A percentile compares a stretch with the other conserved stretches of the same genome.
phyloP scores from a whole-genome alignment of 2,329 filamentous ascomycete species.

The Helotiales sp. region DNA sequence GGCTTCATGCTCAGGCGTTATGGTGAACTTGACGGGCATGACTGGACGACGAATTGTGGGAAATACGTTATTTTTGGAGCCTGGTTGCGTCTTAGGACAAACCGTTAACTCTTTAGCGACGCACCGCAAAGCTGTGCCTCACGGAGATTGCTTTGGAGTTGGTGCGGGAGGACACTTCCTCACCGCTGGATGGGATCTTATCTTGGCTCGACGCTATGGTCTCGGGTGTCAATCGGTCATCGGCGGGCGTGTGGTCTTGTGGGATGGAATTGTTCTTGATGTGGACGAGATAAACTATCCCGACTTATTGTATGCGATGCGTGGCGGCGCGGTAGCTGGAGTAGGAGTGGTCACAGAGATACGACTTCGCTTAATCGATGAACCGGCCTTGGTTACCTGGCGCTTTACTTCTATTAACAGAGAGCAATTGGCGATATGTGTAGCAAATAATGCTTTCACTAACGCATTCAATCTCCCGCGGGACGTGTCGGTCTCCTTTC shows the following conservation, averaged over 20 bases:
- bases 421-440: neutral
- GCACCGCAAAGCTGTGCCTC: neutral
- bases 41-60: neutral
- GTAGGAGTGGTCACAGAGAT: neutral
- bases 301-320: neutral
- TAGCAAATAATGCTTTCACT: neutral
- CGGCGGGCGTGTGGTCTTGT: neutral
- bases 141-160: constrained; percentile 4
- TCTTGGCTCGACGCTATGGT: constrained; percentile 1
- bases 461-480: neutral
- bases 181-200: neutral
- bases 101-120: neutral
- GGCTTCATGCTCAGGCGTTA: neutral
- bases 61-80: neutral
- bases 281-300: neutral
- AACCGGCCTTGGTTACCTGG: neutral
- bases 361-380: neutral
- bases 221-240: constrained; percentile 1
- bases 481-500: neutral
- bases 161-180: neutral
- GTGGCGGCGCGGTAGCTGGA: neutral
- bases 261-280: neutral
- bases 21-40: neutral
- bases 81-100: constrained; percentile 2
- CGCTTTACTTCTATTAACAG: neutral